Percentiles rank a stretch among this genome's conserved stretches.
These are phyloP conservation scores for Clathrospora elynae DNA, from an alignment of 2,329 filamentous ascomycete genomes.

Conservation along the genomic window DNA sequence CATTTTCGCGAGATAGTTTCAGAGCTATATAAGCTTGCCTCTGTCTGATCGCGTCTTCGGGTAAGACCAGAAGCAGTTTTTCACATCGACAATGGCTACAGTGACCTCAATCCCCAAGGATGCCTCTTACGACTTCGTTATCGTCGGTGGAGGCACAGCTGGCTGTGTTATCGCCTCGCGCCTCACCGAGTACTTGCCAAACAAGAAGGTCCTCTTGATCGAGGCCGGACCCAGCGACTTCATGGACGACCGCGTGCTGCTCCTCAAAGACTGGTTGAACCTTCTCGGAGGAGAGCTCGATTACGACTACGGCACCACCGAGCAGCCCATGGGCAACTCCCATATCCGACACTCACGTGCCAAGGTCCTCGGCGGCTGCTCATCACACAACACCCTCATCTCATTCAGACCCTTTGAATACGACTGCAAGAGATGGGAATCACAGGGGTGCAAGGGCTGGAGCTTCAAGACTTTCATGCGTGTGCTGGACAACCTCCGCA, in stretches of 20 bases:
- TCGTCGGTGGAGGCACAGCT: conserved; percentile 84
- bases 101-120: conserved; percentile 64
- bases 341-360: conserved; percentile 90
- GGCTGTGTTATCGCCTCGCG: conserved; percentile 83
- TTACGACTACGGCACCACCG: conserved; percentile 87
- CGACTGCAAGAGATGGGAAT: conserved; percentile 83
- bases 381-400: conserved; percentile 91
- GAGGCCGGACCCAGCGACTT: conserved; percentile 90
- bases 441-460: conserved; percentile 82
- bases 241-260: conserved; percentile 83
- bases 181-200: conserved; percentile 79
- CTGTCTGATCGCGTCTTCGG: conserved; percentile 8
- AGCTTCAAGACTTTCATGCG: conserved; percentile 83
- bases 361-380: conserved; percentile 91
- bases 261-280: conserved; percentile 84
- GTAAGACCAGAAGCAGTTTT: no score
- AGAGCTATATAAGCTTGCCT: conserved; percentile 11
- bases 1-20: conserved; percentile 5
- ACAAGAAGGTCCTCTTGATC: conserved; percentile 80
- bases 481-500: conserved; percentile 80
- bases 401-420: conserved; percentile 91
- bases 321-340: conserved; percentile 90
- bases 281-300: conserved; percentile 84
- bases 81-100: conserved; percentile 54
- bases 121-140: conserved; percentile 77